Base-by-base conservation (phyloP, 169 alveolate species). In the Babesia bigemina region DNA sequence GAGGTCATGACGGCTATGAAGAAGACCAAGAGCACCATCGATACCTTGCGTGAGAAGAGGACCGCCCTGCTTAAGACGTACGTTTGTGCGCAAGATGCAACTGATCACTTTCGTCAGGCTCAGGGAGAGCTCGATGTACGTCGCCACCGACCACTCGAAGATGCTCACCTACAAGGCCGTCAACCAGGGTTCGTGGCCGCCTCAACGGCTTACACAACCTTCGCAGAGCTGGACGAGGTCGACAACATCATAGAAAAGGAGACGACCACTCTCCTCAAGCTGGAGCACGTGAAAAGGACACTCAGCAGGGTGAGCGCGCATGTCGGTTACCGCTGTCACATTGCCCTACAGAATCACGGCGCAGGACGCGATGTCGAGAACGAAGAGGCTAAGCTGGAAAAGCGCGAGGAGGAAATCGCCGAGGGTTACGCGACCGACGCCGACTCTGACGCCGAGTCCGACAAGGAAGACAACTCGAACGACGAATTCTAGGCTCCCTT, bases 271-370 rank as follows among this genome's bases (percentile, higher is more conserved):
- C 49, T 79, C 21, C 26, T 66, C 9, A 62, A 71, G 45, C 33
- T 79, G 24, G 84, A 79, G 69, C 77, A 70, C 19, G 84, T 72
- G 13, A 74, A 82, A 63, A 50, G 45, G 53, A 57, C 79, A 8
- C 59, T 82, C 11, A 63, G 55, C 17, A 71, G 73, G 58, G 85
- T 82, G 28, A 24, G 58, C 7, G 10, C 13, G 10, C 19, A 36
- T 44, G 44, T 48, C n/a, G 36, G 19, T 52, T n/a, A 16, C 24
- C 19, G 19, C 13, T 22, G 39, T 19, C 0, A 21, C n/a, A 70
- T 19, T 24, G 19, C 17, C 42, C 14, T 16, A 59, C 50, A 73
- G 84, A 33, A 16, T 22, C 55, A 63, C 49, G 89, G 85, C 11
- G 76, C 84, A 4, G 89, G 81, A 4, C 45, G 22, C 47, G 85